Conservation (phyloP, 495 filamentous ascomycete genomes). For the Aspergillus asperescens region DNA sequence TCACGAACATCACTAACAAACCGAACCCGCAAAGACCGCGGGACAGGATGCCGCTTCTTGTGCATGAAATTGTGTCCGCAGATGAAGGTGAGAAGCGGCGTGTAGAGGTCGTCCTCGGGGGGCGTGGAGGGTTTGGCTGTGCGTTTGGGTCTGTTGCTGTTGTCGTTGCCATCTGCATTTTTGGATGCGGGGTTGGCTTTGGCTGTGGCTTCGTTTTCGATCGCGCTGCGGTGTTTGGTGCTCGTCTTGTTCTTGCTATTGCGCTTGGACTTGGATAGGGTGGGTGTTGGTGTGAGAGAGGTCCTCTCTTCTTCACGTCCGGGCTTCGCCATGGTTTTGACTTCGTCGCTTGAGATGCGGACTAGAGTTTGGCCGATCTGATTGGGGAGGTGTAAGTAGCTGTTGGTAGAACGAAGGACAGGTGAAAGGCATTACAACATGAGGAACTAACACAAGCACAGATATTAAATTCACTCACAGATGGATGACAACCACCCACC, state of each 20-base stretch:
- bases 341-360: not conserved
- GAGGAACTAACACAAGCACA: not conserved
- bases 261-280: not conserved
- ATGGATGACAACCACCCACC: not conserved
- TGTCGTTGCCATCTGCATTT: not conserved
- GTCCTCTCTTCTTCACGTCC: not conserved
- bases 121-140: not conserved
- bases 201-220: not conserved
- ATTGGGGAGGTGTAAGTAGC: not conserved
- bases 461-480: not conserved
- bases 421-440: not conserved
- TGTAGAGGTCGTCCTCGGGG: not conserved
- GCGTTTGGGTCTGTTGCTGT: not conserved
- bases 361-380: not conserved
- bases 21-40: conserved; percentile 14
- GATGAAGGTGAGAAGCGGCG: conserved; percentile 19
- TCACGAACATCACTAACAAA: conserved; percentile 21
- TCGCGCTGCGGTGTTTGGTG: not conserved
- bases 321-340: not conserved
- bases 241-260: not conserved
- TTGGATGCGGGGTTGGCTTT: too few relatives aligned
- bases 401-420: not conserved
- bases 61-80: conserved; percentile 22
- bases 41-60: conserved; percentile 11
- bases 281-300: not conserved